Conservation (phyloP, 106 monocot species). For the Triglochin maritima region DNA sequence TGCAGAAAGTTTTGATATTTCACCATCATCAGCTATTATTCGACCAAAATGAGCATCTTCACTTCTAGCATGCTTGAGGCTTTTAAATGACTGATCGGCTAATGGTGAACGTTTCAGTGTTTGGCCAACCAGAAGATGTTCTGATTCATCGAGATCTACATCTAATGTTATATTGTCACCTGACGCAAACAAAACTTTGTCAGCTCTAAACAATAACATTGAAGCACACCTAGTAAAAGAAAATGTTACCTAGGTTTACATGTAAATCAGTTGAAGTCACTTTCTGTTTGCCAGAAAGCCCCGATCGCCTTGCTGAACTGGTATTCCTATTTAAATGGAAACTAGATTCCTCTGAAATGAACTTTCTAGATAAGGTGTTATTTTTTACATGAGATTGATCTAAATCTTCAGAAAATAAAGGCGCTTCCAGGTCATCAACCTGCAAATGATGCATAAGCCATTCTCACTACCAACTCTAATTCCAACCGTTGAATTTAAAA, state of each 20-base stretch:
- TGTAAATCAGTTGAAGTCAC: constrained; percentile 18
- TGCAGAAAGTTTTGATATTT: constrained; percentile 9
- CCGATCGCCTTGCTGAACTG: constrained; percentile 16
- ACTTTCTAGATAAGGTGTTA: constrained; percentile 28
- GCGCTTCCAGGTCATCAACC: constrained; percentile 64
- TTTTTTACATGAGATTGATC: constrained; percentile 19
- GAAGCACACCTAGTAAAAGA: constrained; percentile 4
- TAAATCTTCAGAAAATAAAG: constrained; percentile 51
- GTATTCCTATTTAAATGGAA: constrained; percentile 42
- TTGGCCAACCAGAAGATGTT: constrained; percentile 31
- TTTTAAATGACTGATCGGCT: constrained; percentile 25
- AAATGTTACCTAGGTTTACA: constrained; percentile 26
- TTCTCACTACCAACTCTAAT: neutral
- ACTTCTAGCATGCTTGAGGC: constrained; percentile 27
- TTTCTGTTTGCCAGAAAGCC: constrained; percentile 20
- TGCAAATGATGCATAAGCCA: constrained; percentile 20
- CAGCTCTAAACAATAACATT: neutral
- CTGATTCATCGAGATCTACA: constrained; percentile 33
- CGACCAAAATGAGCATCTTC: constrained; percentile 11
- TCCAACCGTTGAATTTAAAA: neutral
- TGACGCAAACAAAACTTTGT: constrained; percentile 7
- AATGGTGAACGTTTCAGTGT: constrained; percentile 43
- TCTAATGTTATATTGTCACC: constrained; percentile 43
- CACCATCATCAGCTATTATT: constrained; percentile 12
- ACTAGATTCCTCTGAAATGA: constrained; percentile 29